Evolutionary conservation across 2,329 filamentous ascomycete species (phyloP), one percentile per base, ranked within the genome.

Genomic region (Gremmenia infestans): DNA sequence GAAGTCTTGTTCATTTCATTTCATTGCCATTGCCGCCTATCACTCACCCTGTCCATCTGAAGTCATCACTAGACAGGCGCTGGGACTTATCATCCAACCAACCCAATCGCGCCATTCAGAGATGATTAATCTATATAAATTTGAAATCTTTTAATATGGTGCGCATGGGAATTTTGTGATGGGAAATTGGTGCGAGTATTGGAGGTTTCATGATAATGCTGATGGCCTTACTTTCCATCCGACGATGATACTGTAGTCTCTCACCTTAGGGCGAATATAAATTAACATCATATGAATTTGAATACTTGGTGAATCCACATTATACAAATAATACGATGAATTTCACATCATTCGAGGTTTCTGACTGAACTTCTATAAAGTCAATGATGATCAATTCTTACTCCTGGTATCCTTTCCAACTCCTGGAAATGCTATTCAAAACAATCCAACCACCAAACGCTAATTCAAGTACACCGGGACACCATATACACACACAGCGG

Each of bases 401-500:
- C 19, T 23, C 42, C 42, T 45, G 42, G 42, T 19, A 25, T 4
- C 42, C 19, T 45, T 12, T 45, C 19, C 19, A 45, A 45, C 42
- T 45, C 42, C 42, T 25, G 19, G 42, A 11, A 11, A 45, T 45
- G 42, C 42, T 14, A 19, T 19, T 9, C 19, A 45, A 23, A 45
- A 45, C 42, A 45, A 23, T 15, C 19, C 19, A 19, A 45, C 22
- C 19, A 12, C 45, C 19, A 4, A 12, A 25, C 22, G 22, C 64
- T 56, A 65, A 54, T 59, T 60, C 40, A 70, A 61, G 51, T 70
- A 97, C 60, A 96, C 90, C 32, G 94, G 94, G 69, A 99, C 87
- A 15, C 94, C 94, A 75, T 97, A 99, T 52, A 97, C 87, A 62
- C 94, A 92, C 23, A 94, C 90, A 39, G 93, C 91, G 11, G 93